phyloP scores from a whole-genome alignment of 768 basidiomycete species.

The Boletus barrowsii region DNA sequence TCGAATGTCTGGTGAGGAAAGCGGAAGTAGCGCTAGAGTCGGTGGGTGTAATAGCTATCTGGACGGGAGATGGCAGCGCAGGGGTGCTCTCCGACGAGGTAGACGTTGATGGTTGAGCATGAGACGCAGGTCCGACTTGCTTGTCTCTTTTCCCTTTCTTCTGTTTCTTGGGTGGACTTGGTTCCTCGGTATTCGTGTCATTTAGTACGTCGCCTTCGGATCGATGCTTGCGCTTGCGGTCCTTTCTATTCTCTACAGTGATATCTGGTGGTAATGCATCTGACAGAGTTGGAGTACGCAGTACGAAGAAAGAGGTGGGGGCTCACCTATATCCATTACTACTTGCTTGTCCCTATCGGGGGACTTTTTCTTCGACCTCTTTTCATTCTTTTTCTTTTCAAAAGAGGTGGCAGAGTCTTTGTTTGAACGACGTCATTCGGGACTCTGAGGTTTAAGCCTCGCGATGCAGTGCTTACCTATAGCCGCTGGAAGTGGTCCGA shows the following conservation, averaged over 20 bases:
- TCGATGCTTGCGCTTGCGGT: conserved; percentile 19
- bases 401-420: conserved; percentile 1
- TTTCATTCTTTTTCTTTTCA: background rate
- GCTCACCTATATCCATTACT: background rate
- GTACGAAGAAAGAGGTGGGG: no score
- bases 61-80: conserved; percentile 15
- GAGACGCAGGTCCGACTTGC: background rate
- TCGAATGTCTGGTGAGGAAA: conserved; percentile 69
- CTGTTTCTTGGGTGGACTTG: conserved; percentile 19
- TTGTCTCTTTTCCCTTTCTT: conserved; percentile 27
- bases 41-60: conserved; percentile 10
- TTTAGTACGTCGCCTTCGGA: background rate
- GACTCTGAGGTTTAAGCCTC: background rate
- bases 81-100: conserved; percentile 10
- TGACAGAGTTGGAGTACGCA: background rate
- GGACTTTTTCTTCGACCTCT: conserved; percentile 15
- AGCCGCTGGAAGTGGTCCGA: background rate
- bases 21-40: conserved; percentile 43
- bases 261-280: conserved; percentile 3
- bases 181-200: background rate
- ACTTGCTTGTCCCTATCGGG: background rate
- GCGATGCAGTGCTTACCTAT: background rate
- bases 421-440: background rate
- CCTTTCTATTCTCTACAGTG: conserved; percentile 18
- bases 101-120: background rate